These are phyloP conservation scores for Aspergillus ochraceoroseus DNA, from an alignment of 2,329 filamentous ascomycete genomes.

Conservation along the genomic window DNA sequence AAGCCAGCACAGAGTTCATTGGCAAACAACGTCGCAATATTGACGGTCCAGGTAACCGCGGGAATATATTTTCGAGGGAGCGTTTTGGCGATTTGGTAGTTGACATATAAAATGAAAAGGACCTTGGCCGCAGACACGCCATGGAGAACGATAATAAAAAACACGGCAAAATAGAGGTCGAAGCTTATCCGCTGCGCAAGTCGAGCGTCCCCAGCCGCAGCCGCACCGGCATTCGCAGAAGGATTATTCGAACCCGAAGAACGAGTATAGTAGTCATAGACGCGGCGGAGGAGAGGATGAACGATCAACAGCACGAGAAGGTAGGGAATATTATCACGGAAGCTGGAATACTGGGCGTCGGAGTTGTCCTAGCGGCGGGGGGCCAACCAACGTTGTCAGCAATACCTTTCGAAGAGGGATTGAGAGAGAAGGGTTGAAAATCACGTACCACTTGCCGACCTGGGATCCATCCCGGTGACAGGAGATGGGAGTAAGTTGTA, in stretches of 20 bases:
- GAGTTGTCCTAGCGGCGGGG: conserved; percentile 65
- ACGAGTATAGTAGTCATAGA: conserved; percentile 59
- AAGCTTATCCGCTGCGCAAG: conserved; percentile 70
- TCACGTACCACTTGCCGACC: conserved; percentile 82
- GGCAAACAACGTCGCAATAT: conserved; percentile 75
- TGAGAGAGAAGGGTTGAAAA: conserved; percentile 20
- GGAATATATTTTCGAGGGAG: conserved; percentile 69
- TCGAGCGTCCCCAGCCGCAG: conserved; percentile 50
- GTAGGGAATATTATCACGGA: conserved; percentile 80
- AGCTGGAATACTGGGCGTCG: conserved; percentile 79
- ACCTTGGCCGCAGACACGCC: conserved; percentile 83
- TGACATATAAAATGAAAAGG: conserved; percentile 69
- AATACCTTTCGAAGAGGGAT: not conserved
- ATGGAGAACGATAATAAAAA: conserved; percentile 76
- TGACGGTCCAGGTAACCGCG: conserved; percentile 80
- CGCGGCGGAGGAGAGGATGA: conserved; percentile 71
- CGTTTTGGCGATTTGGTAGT: conserved; percentile 71
- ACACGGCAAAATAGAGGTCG: conserved; percentile 72
- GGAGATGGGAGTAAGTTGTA: conserved; percentile 61
- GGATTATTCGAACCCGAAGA: conserved; percentile 36
- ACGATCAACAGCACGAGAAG: conserved; percentile 67
- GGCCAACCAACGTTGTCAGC: conserved; percentile 14
- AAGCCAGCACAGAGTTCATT: conserved; percentile 85
- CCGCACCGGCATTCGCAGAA: conserved; percentile 18
- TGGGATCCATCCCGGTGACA: conserved; percentile 83